Evolutionary conservation across 257 asterid genomes (phyloP).

Genomic region (Paraleonurus japonicus): DNA sequence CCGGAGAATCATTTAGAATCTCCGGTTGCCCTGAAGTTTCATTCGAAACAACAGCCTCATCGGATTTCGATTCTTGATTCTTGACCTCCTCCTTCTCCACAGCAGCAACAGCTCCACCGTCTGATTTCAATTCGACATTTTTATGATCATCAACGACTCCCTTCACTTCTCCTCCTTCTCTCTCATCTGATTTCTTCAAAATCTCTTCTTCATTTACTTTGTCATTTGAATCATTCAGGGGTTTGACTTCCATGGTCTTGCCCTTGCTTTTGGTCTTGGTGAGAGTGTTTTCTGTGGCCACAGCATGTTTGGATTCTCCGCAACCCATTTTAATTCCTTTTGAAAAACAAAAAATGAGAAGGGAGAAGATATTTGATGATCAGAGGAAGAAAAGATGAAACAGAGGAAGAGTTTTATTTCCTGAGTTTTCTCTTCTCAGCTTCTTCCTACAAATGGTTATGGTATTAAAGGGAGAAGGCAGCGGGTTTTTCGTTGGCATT

Average conservation of each 20-base stretch:
- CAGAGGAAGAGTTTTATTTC: conserved; percentile 15
- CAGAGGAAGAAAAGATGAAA: conserved; percentile 6
- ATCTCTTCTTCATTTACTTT: neutral
- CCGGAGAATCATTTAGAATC: neutral
- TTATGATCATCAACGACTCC: neutral
- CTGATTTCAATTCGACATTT: conserved; percentile 14
- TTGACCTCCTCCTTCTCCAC: conserved; percentile 23
- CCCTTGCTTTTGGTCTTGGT: conserved; percentile 37
- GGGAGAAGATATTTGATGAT: conserved; percentile 19
- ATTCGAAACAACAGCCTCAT: neutral
- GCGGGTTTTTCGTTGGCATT: conserved; percentile 36
- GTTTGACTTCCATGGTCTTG: conserved; percentile 14
- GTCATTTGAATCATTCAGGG: neutral
- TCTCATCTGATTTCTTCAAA: conserved; percentile 20
- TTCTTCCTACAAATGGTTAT: conserved; percentile 12
- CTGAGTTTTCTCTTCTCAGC: conserved; percentile 29
- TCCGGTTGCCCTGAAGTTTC: conserved; percentile 4
- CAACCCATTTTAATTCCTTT: conserved; percentile 57
- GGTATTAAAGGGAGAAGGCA: conserved; percentile 23
- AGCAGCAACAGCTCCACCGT: neutral
- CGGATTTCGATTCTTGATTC: conserved; percentile 17
- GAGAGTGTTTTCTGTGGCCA: conserved; percentile 51
- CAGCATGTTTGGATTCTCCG: conserved; percentile 90
- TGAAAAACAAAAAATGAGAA: neutral
- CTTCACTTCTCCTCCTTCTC: neutral